Base-by-base conservation (phyloP, 2,329 filamentous ascomycete genomes). In the Pseudocercospora pini-densiflorae region DNA sequence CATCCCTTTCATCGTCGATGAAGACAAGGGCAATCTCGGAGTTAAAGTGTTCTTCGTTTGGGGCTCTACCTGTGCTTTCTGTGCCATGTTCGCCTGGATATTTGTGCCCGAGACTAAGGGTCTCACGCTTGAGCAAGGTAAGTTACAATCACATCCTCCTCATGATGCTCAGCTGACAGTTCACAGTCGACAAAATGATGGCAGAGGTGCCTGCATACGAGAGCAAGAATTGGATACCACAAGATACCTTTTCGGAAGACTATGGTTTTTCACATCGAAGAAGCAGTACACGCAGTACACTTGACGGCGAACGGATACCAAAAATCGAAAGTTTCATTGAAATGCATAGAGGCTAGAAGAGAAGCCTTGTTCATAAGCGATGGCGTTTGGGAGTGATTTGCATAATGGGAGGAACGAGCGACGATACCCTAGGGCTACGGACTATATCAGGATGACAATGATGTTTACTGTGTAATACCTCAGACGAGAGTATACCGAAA, bases 1-100 rank as follows among this genome's bases (percentile, higher is more conserved):
- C 79, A 91, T 88, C 7, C 89, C 90, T 16, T 92, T 90, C 84
- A 89, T 92, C 80, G 86, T 91, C 36, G 87, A 86, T 36, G 73
- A 79, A 47, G 82, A 87, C 67, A 80, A 86, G 68, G 89, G 88
- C 69, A 80, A 85, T 74, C 80, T 86, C 1, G 78, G 79, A 27
- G 69, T 79, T 68, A 81, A 80, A 66, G 81, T 83, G 65, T 83
- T 83, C 77, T 82, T 81, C 77, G 70, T 83, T 67, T 83, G 81
- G 81, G 81, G 80, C 60, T 71, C 75, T 1, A 74, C 75, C 1
- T 79, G 78, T 72, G 68, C 61, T 24, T 62, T 70, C 63, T 77
- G 76, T 62, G 72, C 75, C 12, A 49, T 76, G 16, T 79, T 78
- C 67, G 78, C 79, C 9, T 81, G 76, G 70, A 71, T 76, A 54